These are phyloP conservation scores for Tulasnella sp. DNA, from an alignment of 768 basidiomycete genomes.

Conservation along the genomic window DNA sequence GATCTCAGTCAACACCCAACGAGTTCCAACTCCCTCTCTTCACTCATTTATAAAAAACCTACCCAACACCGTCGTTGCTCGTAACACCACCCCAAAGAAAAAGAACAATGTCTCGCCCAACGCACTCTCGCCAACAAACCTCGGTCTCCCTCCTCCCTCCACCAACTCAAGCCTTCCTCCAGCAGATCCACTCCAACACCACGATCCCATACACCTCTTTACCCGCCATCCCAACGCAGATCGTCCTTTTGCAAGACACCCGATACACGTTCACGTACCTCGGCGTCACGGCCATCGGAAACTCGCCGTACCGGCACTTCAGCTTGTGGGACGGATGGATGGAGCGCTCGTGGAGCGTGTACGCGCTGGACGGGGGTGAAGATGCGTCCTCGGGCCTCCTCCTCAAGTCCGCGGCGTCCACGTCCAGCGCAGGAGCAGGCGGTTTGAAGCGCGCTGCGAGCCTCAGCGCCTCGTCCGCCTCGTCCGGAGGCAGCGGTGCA, in stretches of 20 bases:
- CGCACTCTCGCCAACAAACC: not conserved
- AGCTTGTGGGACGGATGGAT: conserved; percentile 7
- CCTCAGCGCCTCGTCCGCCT: not conserved
- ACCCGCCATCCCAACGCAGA: not conserved
- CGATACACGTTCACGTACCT: conserved; percentile 10
- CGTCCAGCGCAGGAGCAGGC: not conserved
- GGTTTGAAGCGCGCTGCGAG: not conserved
- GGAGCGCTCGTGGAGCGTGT: conserved; percentile 4
- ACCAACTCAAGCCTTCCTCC: not conserved
- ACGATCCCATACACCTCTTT: conserved; percentile 1
- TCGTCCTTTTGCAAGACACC: not conserved
- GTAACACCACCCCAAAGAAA: no score
- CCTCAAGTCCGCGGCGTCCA: not conserved
- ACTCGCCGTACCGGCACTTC: conserved; percentile 6
- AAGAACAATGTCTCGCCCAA: conserved; percentile 5
- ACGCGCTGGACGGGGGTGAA: not conserved
- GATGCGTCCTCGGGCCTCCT: not conserved
- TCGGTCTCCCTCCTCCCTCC: conserved; percentile 6
- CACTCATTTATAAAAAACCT: not conserved
- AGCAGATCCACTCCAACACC: conserved; percentile 6
- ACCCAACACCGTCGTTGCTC: not conserved
- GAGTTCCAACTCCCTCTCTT: not conserved
- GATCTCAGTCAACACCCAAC: not conserved
- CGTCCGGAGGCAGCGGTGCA: not conserved
- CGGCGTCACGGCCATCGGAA: conserved; percentile 5